Evolutionary conservation across 192 early-diverging fungal genomes (phyloP).

Genomic region (Backusella morwellensis): DNA sequence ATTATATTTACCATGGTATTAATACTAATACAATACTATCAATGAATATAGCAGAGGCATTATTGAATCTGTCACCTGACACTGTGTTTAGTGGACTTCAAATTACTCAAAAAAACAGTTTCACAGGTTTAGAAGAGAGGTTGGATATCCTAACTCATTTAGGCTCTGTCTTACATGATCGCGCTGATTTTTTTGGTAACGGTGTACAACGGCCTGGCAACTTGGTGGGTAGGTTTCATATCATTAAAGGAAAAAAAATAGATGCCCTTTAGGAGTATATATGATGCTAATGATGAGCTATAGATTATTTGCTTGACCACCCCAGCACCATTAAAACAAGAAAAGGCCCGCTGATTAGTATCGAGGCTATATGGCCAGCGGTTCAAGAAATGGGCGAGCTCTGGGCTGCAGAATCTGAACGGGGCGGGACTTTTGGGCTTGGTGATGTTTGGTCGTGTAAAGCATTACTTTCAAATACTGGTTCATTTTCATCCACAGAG

Average conservation of each 20-base stretch:
- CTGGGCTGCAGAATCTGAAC: constrained; percentile 75
- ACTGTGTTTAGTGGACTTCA: constrained; percentile 68
- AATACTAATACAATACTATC: not conserved
- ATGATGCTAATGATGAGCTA: not conserved
- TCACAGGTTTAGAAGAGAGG: constrained; percentile 80
- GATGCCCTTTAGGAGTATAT: not conserved
- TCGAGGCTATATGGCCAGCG: constrained; percentile 76
- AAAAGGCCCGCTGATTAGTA: constrained; percentile 40
- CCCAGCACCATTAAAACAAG: constrained; percentile 40
- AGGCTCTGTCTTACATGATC: constrained; percentile 52
- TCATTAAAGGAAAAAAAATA: not conserved
- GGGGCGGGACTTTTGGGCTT: constrained; percentile 69
- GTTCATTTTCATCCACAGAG: constrained; percentile 20
- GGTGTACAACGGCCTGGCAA: constrained; percentile 76
- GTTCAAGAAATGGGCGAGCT: constrained; percentile 74
- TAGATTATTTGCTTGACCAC: constrained; percentile 63
- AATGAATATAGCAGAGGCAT: constrained; percentile 41
- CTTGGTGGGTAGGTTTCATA: constrained; percentile 55
- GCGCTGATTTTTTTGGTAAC: constrained; percentile 57
- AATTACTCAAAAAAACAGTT: constrained; percentile 69
- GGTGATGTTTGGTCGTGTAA: constrained; percentile 37
- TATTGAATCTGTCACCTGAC: constrained; percentile 50
- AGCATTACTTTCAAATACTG: constrained; percentile 12
- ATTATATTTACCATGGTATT: not conserved
- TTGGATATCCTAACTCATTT: constrained; percentile 64